Evolutionary conservation across 2,329 filamentous ascomycete genomes (phyloP), one percentile per base, ranked within the genome.

Genomic region (Arthrocladium fulminans): DNA sequence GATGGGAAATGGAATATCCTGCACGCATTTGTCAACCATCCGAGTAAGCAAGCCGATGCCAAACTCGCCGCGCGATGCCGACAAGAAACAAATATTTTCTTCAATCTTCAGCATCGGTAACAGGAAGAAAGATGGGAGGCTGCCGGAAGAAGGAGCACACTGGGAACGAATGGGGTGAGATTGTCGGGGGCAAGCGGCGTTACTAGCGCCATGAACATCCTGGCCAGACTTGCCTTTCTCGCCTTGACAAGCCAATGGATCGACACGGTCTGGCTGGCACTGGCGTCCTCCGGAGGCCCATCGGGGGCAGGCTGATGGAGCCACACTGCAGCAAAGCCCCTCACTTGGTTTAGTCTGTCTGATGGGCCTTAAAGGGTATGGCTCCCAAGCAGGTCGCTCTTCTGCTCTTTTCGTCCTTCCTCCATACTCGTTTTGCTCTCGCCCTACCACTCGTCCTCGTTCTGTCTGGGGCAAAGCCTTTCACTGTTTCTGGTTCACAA

Each of bases 361-460:
- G 39, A 42, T 42, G 22, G 20, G n/a, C 39, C 39, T 25, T 42
- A 42, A 42, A 42, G 39, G 39, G 39, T 42, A 42, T 42, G 39
- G 39, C 39, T 35, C 39, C 39, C 39, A 42, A 42, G 39, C 42
- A 24, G 42, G 29, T 45, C 29, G 29, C 42, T 45, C 42, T 45
- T 17, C 29, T 34, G 27, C 42, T 45, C 42, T 45, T 45, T 45
- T 22, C 30, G 27, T 45, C 42, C n/a, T 45, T 45, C 30, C 42
- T 34, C 30, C 42, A 35, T 45, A 35, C 42, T 45, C 42, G 30
- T 32, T 42, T 42, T 23, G 27, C 42, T 23, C 12, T 45, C 42
- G 27, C 30, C 29, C 27, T 44, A 12, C 24, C 24, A 20, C 27
- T 44, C 41, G 17, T 30, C 24, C 24, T 41, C 41, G 15, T 44